These are phyloP conservation scores for Berberis thunbergii DNA, from an alignment of 164 flowering plant genomes.

Conservation along the genomic window DNA sequence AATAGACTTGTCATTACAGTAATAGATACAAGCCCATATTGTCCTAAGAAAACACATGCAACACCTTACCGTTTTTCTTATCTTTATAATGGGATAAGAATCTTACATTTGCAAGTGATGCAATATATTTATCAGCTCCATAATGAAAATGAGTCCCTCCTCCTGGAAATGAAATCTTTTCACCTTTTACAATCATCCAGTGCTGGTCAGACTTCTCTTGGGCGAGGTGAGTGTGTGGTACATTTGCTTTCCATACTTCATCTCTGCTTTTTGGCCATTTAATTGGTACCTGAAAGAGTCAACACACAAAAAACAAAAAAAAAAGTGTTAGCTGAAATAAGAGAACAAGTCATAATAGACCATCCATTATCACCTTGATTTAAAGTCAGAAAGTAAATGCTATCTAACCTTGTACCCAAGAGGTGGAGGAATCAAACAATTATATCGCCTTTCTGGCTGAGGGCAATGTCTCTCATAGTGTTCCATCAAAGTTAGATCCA, in stretches of 20 bases:
- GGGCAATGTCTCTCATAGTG: conserved; percentile 95
- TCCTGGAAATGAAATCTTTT: conserved; percentile 75
- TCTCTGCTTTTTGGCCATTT: conserved; percentile 96
- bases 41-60: too few species aligned
- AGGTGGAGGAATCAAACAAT: conserved; percentile 92
- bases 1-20: too few species aligned
- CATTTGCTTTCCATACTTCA: conserved; percentile 86
- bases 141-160: conserved; percentile 93
- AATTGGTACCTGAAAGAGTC: conserved; percentile 50
- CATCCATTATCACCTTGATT: background rate
- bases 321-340: background rate
- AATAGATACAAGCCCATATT: too few species aligned
- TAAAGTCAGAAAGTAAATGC: background rate
- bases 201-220: conserved; percentile 87
- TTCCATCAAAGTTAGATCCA: conserved; percentile 82
- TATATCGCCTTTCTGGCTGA: conserved; percentile 64
- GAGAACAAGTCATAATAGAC: background rate
- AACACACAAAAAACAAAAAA: conserved; percentile 1
- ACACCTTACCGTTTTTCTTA: background rate
- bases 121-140: conserved; percentile 86
- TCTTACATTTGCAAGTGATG: conserved; percentile 72
- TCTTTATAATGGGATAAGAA: background rate
- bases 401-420: conserved; percentile 68
- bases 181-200: conserved; percentile 96
- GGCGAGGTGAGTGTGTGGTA: conserved; percentile 95